Evolutionary conservation across 1,139 yeast species (phyloP), one percentile per base, ranked within the genome.

Genomic region (Pichia sp.): DNA sequence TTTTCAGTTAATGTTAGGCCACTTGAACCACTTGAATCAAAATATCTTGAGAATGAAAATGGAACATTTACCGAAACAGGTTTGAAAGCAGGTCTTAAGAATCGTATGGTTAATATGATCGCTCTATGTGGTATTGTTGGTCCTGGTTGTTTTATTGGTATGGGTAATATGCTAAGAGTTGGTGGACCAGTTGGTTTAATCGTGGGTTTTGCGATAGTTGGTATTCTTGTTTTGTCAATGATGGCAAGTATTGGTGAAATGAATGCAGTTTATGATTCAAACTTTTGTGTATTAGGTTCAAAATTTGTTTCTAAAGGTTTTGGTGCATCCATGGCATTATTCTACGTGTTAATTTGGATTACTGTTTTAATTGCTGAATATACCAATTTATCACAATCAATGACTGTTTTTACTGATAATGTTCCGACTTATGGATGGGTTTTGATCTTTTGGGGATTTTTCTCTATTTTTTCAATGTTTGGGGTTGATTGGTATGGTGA

Each of bases 401-500:
- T 79, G 63, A 71, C 69, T 52, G 72, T 69, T 42, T 80, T 82
- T 75, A 76, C 82, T 0, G 77, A 75, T 0, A 70, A 70, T 43
- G 74, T 80, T 1, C 85, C 85, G 4, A 64, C 76, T 22, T 80
- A 78, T 59, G 86, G 82, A 1, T 80, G 79, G 67, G 69, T 75
- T 43, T 62, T 80, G 33, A 73, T 81, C 4, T 73, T 80, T 58
- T 81, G 81, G 81, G 69, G 63, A 10, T 68, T 73, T n/a, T 80
- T 80, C 57, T 65, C 79, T 43, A 68, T 67, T 19, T 79, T 79
- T 59, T 83, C 79, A 57, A 68, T 72, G 33, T 59, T 80, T 44
- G 80, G 81, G 9, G 84, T 80, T 5, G 67, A 71, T 3, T 74
- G 75, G 45, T 80, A 78, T 66, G 86, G 85, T 27, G 85, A 80